Percentiles rank a stretch among this genome's conserved stretches.
These are phyloP conservation scores for Pseudocercospora cruenta DNA, from an alignment of 2,329 filamentous ascomycete species.

Conservation along the genomic window DNA sequence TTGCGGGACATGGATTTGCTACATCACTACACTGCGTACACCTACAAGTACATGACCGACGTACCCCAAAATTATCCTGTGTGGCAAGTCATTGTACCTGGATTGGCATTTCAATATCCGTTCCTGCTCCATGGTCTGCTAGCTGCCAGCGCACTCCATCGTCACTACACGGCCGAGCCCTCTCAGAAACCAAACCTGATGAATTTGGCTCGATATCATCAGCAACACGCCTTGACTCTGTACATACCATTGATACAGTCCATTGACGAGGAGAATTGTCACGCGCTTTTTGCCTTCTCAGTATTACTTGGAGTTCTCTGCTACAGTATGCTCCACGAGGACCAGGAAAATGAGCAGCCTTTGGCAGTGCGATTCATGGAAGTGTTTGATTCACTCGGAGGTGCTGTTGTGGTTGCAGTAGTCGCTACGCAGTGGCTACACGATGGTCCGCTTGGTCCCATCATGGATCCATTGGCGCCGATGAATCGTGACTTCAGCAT, in stretches of 20 bases:
- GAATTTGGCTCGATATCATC: slow-evolving; percentile 28
- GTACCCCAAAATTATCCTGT: slow-evolving; percentile 13
- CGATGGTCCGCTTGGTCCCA: slow-evolving; percentile 14
- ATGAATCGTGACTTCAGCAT: slow-evolving; percentile 15
- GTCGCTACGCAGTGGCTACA: slow-evolving; percentile 17
- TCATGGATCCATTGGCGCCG: slow-evolving; percentile 16
- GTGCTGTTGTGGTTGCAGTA: slow-evolving; percentile 23
- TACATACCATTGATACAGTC: slow-evolving; percentile 28
- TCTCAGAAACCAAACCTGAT: slow-evolving; percentile 20
- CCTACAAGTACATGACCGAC: slow-evolving; percentile 23
- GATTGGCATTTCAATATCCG: slow-evolving; percentile 24
- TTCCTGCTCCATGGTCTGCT: slow-evolving; percentile 30
- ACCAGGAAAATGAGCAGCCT: slow-evolving; percentile 8
- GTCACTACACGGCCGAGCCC: slow-evolving; percentile 14
- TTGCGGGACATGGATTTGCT: slow-evolving; percentile 31
- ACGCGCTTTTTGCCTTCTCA: slow-evolving; percentile 30
- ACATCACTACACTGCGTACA: slow-evolving; percentile 28
- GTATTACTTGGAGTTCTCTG: slow-evolving; percentile 22
- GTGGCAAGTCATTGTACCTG: slow-evolving; percentile 24
- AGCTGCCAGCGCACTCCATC: slow-evolving; percentile 24
- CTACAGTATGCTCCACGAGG: slow-evolving; percentile 23
- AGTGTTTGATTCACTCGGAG: slow-evolving; percentile 24
- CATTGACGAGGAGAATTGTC: slow-evolving; percentile 29
- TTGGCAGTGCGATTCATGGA: slow-evolving; percentile 24
- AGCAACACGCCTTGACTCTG: slow-evolving; percentile 28